Percentiles rank a stretch among this genome's conserved stretches.
These are phyloP conservation scores for Ceratonia siliqua DNA, from an alignment of 306 rosid genomes.

Conservation along the genomic window DNA sequence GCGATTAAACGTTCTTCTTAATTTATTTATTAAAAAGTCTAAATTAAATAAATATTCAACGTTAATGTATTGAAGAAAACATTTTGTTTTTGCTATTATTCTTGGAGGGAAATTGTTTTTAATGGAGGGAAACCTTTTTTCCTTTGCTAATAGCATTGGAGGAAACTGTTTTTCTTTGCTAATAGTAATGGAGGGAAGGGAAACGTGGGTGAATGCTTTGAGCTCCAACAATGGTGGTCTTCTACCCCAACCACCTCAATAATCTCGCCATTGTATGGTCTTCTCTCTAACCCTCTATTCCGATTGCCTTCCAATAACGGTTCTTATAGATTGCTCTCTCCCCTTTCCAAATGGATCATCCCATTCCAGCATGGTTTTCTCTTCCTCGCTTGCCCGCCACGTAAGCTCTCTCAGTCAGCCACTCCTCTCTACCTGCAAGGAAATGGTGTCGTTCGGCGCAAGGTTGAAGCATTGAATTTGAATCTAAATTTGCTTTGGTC, in stretches of 20 bases:
- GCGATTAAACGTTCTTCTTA: too few species aligned
- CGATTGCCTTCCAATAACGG: conserved; percentile 32
- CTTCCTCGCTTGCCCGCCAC: conserved; percentile 74
- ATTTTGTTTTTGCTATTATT: too few species aligned
- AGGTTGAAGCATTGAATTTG: conserved; percentile 51
- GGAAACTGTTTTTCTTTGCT: too few species aligned
- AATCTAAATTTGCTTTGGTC: conserved; percentile 51
- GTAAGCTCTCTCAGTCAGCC: conserved; percentile 94
- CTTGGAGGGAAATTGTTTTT: too few species aligned
- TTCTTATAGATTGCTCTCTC: conserved; percentile 45
- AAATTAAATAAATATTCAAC: too few species aligned
- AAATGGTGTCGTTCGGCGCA: conserved; percentile 60
- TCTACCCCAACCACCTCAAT: conserved; percentile 26
- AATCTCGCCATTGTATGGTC: conserved; percentile 33
- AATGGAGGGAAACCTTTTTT: too few species aligned
- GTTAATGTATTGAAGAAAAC: too few species aligned
- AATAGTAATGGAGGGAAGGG: too few species aligned
- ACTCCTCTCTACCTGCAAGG: conserved; percentile 66
- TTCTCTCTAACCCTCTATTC: conserved; percentile 35
- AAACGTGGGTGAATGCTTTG: too few species aligned
- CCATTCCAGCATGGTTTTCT: conserved; percentile 67
- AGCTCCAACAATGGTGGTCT: too few species aligned
- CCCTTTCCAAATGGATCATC: conserved; percentile 47
- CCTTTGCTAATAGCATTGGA: too few species aligned
- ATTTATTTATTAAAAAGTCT: too few species aligned